Percentiles rank a stretch among this genome's conserved stretches.
These are phyloP conservation scores for Diddensiella transvaalensis DNA, from an alignment of 805 yeast genomes.

Conservation along the genomic window DNA sequence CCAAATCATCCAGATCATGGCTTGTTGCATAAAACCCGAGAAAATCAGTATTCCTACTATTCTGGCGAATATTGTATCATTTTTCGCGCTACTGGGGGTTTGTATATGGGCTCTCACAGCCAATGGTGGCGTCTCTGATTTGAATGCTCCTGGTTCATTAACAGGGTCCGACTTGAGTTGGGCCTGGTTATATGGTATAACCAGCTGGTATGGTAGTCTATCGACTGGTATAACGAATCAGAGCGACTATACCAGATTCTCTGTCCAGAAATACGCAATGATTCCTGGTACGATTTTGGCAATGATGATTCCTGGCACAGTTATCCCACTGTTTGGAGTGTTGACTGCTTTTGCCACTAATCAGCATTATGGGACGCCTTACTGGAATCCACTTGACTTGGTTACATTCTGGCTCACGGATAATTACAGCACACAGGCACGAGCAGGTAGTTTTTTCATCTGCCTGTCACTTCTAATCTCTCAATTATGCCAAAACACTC, in stretches of 20 bases:
- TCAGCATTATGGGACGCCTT: constrained; percentile 37
- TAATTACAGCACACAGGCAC: constrained; percentile 36
- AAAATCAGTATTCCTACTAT: constrained; percentile 36
- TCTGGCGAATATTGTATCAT: constrained; percentile 36
- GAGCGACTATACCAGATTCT: constrained; percentile 43
- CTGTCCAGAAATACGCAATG: constrained; percentile 37
- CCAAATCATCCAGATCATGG: constrained; percentile 42
- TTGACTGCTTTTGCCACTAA: constrained; percentile 44
- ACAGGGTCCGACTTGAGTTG: constrained; percentile 5
- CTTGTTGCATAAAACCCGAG: constrained; percentile 32
- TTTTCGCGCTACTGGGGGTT: constrained; percentile 31
- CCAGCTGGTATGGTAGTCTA: constrained; percentile 40
- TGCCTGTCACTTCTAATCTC: constrained; percentile 23
- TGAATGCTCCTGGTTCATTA: constrained; percentile 39
- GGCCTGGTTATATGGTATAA: constrained; percentile 31
- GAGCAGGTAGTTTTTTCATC: constrained; percentile 49
- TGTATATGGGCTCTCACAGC: constrained; percentile 22
- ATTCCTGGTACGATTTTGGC: constrained; percentile 40
- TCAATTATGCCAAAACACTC: constrained; percentile 8
- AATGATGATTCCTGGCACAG: constrained; percentile 39
- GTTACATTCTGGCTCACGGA: constrained; percentile 39
- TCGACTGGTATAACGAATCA: constrained; percentile 41
- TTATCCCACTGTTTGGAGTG: constrained; percentile 47
- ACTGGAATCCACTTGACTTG: constrained; percentile 47
- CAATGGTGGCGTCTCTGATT: constrained; percentile 23